Conservation (phyloP, 139 green algal genomes). For the Volvox reticuliferus region DNA sequence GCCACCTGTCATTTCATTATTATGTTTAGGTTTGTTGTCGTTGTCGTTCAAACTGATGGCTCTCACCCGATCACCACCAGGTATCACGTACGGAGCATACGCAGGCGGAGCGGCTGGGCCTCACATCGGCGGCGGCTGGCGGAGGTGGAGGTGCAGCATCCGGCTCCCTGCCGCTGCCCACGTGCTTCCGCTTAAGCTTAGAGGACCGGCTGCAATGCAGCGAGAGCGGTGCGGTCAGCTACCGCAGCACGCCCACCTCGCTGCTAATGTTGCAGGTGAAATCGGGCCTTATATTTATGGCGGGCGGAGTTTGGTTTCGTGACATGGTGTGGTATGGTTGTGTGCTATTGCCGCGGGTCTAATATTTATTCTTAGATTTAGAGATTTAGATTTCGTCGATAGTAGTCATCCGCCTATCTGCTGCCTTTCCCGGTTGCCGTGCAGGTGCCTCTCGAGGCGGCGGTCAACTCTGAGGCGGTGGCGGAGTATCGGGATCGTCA, state of each 20-base stretch:
- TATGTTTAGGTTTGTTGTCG: too few species aligned
- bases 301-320: too few species aligned
- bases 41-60: neutral
- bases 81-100: slow-evolving; percentile 58
- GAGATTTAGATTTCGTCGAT: too few species aligned
- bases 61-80: slow-evolving; percentile 1
- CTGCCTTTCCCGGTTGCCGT: too few species aligned
- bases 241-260: slow-evolving; percentile 57
- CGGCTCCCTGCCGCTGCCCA: slow-evolving; percentile 32
- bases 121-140: slow-evolving; percentile 29
- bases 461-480: slow-evolving; percentile 86
- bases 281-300: too few species aligned
- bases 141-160: neutral
- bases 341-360: too few species aligned
- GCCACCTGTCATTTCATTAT: too few species aligned
- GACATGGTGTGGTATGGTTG: too few species aligned
- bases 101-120: slow-evolving; percentile 45
- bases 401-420: too few species aligned
- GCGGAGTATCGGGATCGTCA: slow-evolving; percentile 81
- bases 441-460: slow-evolving; percentile 90
- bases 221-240: slow-evolving; percentile 73
- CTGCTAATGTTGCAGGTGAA: slow-evolving; percentile 41
- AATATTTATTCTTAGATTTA: too few species aligned
- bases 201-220: slow-evolving; percentile 74
- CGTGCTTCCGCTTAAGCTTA: slow-evolving; percentile 75